These are phyloP conservation scores for Ganoderma resinaceum DNA, from an alignment of 1,284 basidiomycete genomes.

Conservation along the genomic window DNA sequence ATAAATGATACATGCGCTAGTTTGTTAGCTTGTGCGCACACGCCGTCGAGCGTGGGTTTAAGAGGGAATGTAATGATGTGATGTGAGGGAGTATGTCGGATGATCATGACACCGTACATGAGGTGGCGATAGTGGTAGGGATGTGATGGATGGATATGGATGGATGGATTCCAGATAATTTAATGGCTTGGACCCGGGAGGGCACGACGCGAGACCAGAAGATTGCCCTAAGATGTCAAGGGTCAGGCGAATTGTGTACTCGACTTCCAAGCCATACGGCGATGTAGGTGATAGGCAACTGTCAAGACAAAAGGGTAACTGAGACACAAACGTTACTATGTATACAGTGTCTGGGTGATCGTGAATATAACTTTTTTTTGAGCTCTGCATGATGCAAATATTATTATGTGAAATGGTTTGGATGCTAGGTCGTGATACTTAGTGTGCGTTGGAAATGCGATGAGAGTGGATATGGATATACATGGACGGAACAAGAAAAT, in stretches of 20 bases:
- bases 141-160: slow-evolving; percentile 1
- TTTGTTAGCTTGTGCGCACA: slow-evolving; percentile 14
- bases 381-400: slow-evolving; percentile 14
- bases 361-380: slow-evolving; percentile 36
- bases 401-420: slow-evolving; percentile 9
- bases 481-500: background rate
- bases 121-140: slow-evolving; percentile 1
- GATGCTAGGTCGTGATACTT: slow-evolving; percentile 12
- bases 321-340: slow-evolving; percentile 13
- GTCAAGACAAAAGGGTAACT: slow-evolving; percentile 19
- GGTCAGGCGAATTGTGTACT: slow-evolving; percentile 9
- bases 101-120: slow-evolving; percentile 2
- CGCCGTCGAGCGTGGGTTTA: slow-evolving; percentile 5
- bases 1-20: slow-evolving; percentile 14
- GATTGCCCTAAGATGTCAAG: background rate
- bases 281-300: slow-evolving; percentile 1
- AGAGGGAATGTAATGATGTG: background rate
- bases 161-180: slow-evolving; percentile 4
- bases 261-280: slow-evolving; percentile 11
- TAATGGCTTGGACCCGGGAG: background rate
- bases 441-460: slow-evolving; percentile 6
- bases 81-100: slow-evolving; percentile 1
- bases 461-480: slow-evolving; percentile 6
- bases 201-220: background rate
- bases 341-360: slow-evolving; percentile 29